Evolutionary conservation across 1,284 basidiomycete genomes (phyloP).

Genomic region (Leccinum fuscescens): DNA sequence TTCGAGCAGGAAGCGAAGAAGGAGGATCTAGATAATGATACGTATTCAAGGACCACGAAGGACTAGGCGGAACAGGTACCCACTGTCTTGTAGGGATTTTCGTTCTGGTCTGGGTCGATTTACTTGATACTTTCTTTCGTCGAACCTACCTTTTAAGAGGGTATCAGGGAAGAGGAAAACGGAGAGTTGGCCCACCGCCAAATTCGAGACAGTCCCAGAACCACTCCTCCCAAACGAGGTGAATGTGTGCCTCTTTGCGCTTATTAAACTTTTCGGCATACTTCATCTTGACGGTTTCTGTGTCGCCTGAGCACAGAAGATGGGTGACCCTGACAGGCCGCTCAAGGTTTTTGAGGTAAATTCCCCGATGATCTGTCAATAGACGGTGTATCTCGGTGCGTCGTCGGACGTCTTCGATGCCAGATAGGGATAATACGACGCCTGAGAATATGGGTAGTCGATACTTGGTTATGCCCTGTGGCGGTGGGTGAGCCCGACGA

Average conservation of each 20-base stretch:
- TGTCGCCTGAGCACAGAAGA: constrained; percentile 51
- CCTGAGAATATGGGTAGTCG: constrained; percentile 65
- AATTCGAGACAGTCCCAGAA: constrained; percentile 77
- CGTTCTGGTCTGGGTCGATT: constrained; percentile 57
- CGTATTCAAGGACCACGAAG: not conserved
- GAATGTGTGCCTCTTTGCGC: constrained; percentile 60
- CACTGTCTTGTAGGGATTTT: constrained; percentile 37
- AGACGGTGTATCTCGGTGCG: constrained; percentile 58
- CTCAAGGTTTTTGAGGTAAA: constrained; percentile 60
- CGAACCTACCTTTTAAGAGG: constrained; percentile 39
- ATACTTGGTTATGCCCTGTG: constrained; percentile 52
- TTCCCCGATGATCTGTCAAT: constrained; percentile 52
- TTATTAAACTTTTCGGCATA: constrained; percentile 69
- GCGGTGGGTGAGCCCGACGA: constrained; percentile 19
- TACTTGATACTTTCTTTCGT: constrained; percentile 58
- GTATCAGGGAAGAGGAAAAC: constrained; percentile 1
- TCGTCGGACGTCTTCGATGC: constrained; percentile 53
- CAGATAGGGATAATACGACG: constrained; percentile 64
- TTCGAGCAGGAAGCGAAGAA: constrained; percentile 12
- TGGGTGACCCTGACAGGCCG: constrained; percentile 72
- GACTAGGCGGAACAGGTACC: constrained; percentile 5
- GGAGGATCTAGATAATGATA: constrained; percentile 18
- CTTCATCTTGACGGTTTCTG: constrained; percentile 62
- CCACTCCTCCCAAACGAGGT: constrained; percentile 83
- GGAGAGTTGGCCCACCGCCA: constrained; percentile 44